Base-by-base conservation (phyloP, 2,329 filamentous ascomycete species). In the Didymella pinodella region DNA sequence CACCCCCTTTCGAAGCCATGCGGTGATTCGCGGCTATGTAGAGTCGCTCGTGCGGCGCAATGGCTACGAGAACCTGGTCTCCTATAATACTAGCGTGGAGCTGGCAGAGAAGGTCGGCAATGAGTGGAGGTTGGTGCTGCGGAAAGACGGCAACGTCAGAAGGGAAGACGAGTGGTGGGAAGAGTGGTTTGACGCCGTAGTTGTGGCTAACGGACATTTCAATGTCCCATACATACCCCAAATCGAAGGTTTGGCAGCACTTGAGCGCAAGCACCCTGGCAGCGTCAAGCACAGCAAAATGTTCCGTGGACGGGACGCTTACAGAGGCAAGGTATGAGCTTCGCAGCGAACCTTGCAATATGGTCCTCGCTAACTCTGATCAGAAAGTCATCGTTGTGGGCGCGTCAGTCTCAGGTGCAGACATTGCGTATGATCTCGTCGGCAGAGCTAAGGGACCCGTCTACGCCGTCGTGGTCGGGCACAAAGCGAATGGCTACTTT, bases 1-100 rank as follows among this genome's bases (percentile, higher is more conserved):
- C 18, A 86, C 86, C 0, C 87, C 87, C 0, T 90, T 90, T 63
- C 78, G 88, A 0, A 85, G 87, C 62, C 88, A 87, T 76, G 79
- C 79, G 3, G 81, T 86, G 2, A 81, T 90, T 4, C 77, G 81
- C 26, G 69, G 79, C 14, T 90, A 88, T 61, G 75, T 90, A 12
- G 78, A 83, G 44, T 75, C 70, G 0, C 70, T 90, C 0, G 67
- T 88, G 0, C 70, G 81, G 34, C 80, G 84, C 0, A 82, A 82
- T 4, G 82, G 83, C 0, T 86, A 89, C 61, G 76, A 83, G 31
- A 80, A 82, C 34, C 66, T 84, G 0, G 76, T 87, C 0, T 79
- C 78, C 0, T 87, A 85, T 67, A 81, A 82, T 63, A 90, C 87
- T 0, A 87, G 84, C 0, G 87, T 90, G 2, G 88, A 90, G 72